Conservation (phyloP, 345 rosid species). For the Acer campestre region DNA sequence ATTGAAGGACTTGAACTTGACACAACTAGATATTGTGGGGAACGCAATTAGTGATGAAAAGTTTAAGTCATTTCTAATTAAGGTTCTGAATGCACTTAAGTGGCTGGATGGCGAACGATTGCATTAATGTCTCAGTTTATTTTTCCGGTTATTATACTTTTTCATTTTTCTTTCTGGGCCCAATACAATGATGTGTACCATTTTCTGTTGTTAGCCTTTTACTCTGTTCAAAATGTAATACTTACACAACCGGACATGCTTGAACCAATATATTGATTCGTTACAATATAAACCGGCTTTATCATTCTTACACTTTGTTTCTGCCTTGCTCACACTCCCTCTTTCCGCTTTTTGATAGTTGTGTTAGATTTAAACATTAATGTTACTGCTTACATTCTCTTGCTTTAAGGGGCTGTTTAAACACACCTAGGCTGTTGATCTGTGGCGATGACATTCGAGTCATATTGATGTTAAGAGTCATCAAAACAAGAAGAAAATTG, state of each 20-base stretch:
- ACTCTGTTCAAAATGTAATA: background rate
- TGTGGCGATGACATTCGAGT: no score
- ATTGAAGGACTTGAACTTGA: slow-evolving; percentile 60
- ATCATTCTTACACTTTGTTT: background rate
- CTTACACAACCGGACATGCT: background rate
- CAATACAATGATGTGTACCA: slow-evolving; percentile 9
- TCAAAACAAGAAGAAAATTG: background rate
- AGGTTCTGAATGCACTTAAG: slow-evolving; percentile 62
- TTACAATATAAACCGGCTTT: slow-evolving; percentile 4
- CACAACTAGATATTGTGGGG: slow-evolving; percentile 64
- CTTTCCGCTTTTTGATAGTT: background rate
- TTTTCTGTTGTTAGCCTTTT: background rate
- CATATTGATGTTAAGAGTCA: background rate
- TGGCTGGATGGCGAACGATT: slow-evolving; percentile 61
- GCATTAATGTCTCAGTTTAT: slow-evolving; percentile 15
- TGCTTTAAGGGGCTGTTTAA: no score
- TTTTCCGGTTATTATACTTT: background rate
- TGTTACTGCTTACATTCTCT: background rate
- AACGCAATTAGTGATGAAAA: slow-evolving; percentile 59
- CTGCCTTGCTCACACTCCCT: background rate
- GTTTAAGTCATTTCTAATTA: slow-evolving; percentile 56
- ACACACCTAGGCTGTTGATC: no score
- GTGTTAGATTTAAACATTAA: background rate
- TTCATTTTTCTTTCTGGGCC: background rate
- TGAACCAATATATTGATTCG: background rate